Evolutionary conservation across 1,284 basidiomycete species (phyloP), one percentile per base, ranked within the genome.

Genomic region (Ganoderma resinaceum): DNA sequence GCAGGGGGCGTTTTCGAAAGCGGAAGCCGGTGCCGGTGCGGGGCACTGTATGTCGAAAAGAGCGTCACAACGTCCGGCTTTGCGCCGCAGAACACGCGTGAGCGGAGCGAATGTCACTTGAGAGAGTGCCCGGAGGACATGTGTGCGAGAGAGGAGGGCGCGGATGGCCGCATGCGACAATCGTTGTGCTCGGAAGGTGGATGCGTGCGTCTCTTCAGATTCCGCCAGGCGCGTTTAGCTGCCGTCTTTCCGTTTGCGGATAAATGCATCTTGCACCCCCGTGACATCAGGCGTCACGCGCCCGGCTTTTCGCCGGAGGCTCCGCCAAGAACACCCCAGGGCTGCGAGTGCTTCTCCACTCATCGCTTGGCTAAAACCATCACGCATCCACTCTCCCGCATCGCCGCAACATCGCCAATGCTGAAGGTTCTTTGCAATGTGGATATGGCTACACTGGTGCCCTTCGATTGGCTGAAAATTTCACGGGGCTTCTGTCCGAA

Each of bases 1-100:
- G 12, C 7, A 55, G 2, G 29, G 52, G 16, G 52, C 0, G 29
- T 33, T 33, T 31, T 55, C 52, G 5, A 55, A 29, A 33, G 16
- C 23, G 52, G 29, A 55, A 31, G 46, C 46, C 46, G 46, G 23
- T 52, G 46, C 46, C 46, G 46, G 23, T 52, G 46, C 23, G 46
- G 29, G 29, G 33, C 31, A 20, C 16, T 31, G 52, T 3, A 14
- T 35, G 3, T 33, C 33, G 20, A n/a, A 35, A 57, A 31, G 33
- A 6, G 20, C 33, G 16, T 35, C 20, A 18, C 38, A 58, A n/a
- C 14, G 26, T 7, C 62, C 62, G 37, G 29, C 31, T 53, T 42
- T 12, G 11, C 37, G 37, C 62, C 62, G 62, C 62, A 42, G 49
- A 42, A 29, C 62, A 63, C 23, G 52, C 38, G 52, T 3, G 33